Conservation (phyloP, 1,284 basidiomycete genomes). For the Schizophyllum commune region DNA sequence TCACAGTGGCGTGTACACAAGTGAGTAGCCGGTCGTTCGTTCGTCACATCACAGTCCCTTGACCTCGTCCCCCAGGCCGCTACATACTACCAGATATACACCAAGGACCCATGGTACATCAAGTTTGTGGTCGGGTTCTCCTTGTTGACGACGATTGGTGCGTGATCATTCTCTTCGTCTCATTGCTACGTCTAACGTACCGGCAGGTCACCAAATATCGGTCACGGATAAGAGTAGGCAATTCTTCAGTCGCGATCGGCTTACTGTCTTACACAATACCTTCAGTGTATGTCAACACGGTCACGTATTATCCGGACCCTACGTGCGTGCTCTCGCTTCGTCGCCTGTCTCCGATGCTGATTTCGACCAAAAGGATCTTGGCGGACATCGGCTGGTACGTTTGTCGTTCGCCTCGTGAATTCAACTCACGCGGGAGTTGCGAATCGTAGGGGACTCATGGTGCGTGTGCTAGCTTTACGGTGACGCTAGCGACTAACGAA, state of each 20-base stretch:
- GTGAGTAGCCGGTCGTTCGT: not conserved
- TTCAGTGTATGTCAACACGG: not conserved
- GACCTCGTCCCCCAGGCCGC: not conserved
- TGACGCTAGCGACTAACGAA: too few species aligned
- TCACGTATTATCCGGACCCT: not conserved
- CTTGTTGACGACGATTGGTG: not conserved
- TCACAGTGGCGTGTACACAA: not conserved
- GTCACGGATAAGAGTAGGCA: not conserved
- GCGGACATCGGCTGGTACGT: not conserved
- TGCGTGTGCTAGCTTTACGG: not conserved
- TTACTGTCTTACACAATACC: not conserved
- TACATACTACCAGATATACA: not conserved
- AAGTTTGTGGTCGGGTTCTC: not conserved
- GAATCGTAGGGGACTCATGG: not conserved
- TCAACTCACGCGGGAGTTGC: too few species aligned
- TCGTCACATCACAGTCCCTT: too few species aligned
- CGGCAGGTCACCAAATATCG: not conserved
- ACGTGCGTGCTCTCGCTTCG: not conserved
- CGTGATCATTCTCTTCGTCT: not conserved
- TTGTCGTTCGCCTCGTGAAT: not conserved
- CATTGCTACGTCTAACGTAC: not conserved
- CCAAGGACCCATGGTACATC: not conserved
- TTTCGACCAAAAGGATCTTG: not conserved
- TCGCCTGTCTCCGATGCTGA: not conserved
- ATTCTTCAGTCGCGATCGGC: not conserved